These are phyloP conservation scores for Cymbidium sinense DNA, from an alignment of 106 monocot species.

Conservation along the genomic window DNA sequence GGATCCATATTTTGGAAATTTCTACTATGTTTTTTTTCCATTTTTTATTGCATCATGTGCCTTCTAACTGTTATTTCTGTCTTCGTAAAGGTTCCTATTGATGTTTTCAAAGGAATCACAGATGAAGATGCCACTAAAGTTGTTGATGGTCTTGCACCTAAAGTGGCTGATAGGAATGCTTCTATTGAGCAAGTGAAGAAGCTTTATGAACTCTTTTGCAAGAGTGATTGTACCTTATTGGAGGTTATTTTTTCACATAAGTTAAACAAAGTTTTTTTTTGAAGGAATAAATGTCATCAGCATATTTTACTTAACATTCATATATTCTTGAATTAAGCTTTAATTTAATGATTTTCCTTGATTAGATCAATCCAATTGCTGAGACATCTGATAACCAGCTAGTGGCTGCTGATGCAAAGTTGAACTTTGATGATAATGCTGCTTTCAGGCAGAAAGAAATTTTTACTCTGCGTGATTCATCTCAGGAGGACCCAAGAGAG, in stretches of 20 bases:
- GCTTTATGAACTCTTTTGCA: slow-evolving; percentile 83
- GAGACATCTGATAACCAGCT: slow-evolving; percentile 90
- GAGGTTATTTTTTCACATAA: slow-evolving; percentile 40
- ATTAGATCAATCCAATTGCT: slow-evolving; percentile 89
- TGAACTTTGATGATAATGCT: slow-evolving; percentile 99
- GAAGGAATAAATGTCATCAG: background rate
- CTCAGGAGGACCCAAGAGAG: slow-evolving; percentile 97
- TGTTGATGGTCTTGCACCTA: slow-evolving; percentile 84
- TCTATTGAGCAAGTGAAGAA: slow-evolving; percentile 96
- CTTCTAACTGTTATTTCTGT: slow-evolving; percentile 10
- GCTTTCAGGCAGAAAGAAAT: slow-evolving; percentile 87
- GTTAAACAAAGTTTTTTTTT: background rate
- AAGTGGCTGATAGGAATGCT: slow-evolving; percentile 71
- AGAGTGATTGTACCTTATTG: slow-evolving; percentile 79
- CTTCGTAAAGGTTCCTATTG: slow-evolving; percentile 65
- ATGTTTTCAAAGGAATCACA: slow-evolving; percentile 96
- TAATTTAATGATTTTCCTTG: slow-evolving; percentile 1
- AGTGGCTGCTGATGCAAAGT: slow-evolving; percentile 97
- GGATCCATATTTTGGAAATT: background rate
- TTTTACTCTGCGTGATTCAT: slow-evolving; percentile 79
- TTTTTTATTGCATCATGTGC: background rate
- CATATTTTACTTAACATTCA: background rate
- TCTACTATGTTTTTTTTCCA: background rate
- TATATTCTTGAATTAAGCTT: background rate
- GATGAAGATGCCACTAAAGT: slow-evolving; percentile 98